Evolutionary conservation across 805 yeast genomes (phyloP), one percentile per base, ranked within the genome.

Genomic region (Peterozyma toletana): DNA sequence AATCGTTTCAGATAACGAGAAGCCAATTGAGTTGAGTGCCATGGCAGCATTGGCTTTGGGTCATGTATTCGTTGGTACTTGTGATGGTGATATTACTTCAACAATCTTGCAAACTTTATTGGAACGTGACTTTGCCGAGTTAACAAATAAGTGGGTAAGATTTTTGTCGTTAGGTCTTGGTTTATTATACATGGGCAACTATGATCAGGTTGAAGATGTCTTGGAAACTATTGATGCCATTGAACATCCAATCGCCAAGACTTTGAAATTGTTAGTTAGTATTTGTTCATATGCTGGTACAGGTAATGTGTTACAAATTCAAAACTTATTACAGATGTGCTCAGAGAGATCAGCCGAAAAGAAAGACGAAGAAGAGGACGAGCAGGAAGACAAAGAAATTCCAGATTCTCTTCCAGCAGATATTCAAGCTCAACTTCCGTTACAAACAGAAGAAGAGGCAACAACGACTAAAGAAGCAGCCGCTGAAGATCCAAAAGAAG

Each of bases 261-360:
- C 95, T 38, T 78, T 90, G 58, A 93, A 87, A 63, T 93, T 89
- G 13, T 72, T 93, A 57, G 89, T 95, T 31, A 88, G 84, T 49
- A 84, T 90, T 42, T 86, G 97, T 68, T 95, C 98, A 3, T 90
- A 85, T 67, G 95, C 96, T 10, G 99, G 98, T 50, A 88, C 98
- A 35, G 99, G 99, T 53, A 93, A 93, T 60, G 99, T 93, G 30
- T 75, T 93, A 49, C 93, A 90, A 68, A 86, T 93, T 49, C 99
- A 93, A 69, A 80, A 87, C 34, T 72, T 93, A 57, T 75, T 91
- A 55, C 95, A 88, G 56, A 88, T 89, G 75, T 78, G 93, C 58
- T 84, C 95, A 6, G 80, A 81, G n/a, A 78, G 78, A 53, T 78
- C 81, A 37, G 66, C 67, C 44, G 85, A 78, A 39, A 69, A 69